Evolutionary conservation across 208 protist species (phyloP).

Genomic region (Balamuthia mandrillaris): DNA sequence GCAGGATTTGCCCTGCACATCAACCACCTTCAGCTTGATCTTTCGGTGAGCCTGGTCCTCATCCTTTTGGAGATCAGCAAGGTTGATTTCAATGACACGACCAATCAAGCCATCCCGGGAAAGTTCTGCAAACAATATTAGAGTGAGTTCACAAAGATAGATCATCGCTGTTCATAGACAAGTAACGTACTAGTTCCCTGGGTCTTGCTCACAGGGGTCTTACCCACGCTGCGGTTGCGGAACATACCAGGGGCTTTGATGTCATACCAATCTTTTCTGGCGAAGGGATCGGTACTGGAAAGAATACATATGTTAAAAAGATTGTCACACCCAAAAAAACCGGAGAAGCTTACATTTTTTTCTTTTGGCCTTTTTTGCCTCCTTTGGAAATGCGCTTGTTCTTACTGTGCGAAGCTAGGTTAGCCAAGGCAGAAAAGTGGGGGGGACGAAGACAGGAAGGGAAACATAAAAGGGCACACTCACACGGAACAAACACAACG

Average conservation of each 20-base stretch:
- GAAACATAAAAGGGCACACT: too few relatives aligned
- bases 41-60: conserved; percentile 90
- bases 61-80: conserved; percentile 92
- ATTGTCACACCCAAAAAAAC: background rate
- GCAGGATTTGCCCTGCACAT: conserved; percentile 92
- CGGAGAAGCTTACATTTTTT: conserved; percentile 52
- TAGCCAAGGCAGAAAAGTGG: too few relatives aligned
- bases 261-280: conserved; percentile 99
- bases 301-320: background rate
- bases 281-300: conserved; percentile 89
- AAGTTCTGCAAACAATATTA: conserved; percentile 63
- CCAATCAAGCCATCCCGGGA: conserved; percentile 91
- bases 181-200: conserved; percentile 79
- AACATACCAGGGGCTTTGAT: conserved; percentile 95
- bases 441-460: too few relatives aligned
- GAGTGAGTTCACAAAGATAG: background rate
- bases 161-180: background rate
- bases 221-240: conserved; percentile 86
- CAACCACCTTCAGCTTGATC: conserved; percentile 92
- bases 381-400: conserved; percentile 81
- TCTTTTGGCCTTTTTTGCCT: conserved; percentile 83
- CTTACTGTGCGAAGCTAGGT: conserved; percentile 8
- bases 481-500: too few relatives aligned
- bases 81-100: conserved; percentile 94
- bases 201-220: conserved; percentile 96